phyloP scores from a whole-genome alignment of 176 grass and related monocot species.

The Musa schizocarpa region DNA sequence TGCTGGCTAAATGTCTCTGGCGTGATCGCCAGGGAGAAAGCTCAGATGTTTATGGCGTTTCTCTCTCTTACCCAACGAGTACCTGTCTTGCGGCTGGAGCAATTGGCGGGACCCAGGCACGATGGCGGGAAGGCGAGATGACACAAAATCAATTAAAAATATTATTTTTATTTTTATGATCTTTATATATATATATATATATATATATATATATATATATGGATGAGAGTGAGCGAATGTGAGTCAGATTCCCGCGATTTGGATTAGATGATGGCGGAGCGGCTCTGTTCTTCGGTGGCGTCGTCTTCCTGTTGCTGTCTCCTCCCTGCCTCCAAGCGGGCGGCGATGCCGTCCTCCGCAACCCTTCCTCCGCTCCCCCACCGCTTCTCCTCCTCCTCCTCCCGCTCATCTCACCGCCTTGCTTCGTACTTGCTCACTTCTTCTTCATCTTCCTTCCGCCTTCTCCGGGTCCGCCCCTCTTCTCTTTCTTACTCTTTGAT shows the following conservation, averaged over 20 bases:
- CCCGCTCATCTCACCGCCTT: conserved; percentile 16
- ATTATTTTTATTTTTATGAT: no score
- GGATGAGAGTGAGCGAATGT: not conserved
- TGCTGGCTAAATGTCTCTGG: no score
- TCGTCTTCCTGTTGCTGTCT: conserved; percentile 23
- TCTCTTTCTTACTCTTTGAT: conserved; percentile 2
- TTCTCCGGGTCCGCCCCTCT: conserved; percentile 27
- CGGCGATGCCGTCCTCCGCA: conserved; percentile 3
- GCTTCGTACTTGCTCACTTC: conserved; percentile 16
- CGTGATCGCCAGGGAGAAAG: no score
- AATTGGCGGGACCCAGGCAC: no score
- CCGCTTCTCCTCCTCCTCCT: conserved; percentile 6
- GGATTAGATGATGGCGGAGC: conserved; percentile 48
- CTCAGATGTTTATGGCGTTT: no score
- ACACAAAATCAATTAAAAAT: no score
- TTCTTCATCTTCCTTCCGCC: conserved; percentile 4
- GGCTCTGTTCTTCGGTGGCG: conserved; percentile 34
- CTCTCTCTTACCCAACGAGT: no score
- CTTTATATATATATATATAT: no score
- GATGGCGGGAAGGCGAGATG: no score
- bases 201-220: no score
- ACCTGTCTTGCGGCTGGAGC: no score
- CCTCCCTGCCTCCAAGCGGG: conserved; percentile 1
- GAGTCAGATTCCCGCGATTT: not conserved
- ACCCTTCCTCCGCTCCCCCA: conserved; percentile 21